Evolutionary conservation across 768 basidiomycete species (phyloP).

Genomic region (Termitomyces sp.): DNA sequence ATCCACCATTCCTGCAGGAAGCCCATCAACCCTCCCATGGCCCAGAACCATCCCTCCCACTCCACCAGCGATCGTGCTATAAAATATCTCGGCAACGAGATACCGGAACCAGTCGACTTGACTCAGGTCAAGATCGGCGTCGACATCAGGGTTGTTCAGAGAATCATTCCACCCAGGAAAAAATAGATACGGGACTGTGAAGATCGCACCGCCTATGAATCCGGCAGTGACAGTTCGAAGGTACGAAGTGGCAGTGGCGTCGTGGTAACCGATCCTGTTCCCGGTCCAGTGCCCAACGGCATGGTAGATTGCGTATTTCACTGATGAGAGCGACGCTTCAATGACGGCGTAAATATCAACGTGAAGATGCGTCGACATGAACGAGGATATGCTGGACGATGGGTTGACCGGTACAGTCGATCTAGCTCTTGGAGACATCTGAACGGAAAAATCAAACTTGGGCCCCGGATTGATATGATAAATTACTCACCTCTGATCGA

Average conservation of each 20-base stretch:
- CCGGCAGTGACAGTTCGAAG: constrained; percentile 5
- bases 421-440: background rate
- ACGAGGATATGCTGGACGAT: background rate
- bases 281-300: constrained; percentile 6
- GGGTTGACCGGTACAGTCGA: background rate
- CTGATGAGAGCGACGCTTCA: constrained; percentile 16
- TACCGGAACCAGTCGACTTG: background rate
- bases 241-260: constrained; percentile 1
- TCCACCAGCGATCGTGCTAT: background rate
- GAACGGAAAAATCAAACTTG: background rate
- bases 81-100: background rate
- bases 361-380: background rate
- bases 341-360: constrained; percentile 12
- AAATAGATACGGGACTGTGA: constrained; percentile 16
- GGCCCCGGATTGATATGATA: no score
- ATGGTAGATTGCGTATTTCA: constrained; percentile 19
- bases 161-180: constrained; percentile 4
- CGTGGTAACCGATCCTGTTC: background rate
- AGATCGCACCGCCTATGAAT: constrained; percentile 16
- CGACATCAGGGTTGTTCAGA: background rate
- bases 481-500: background rate
- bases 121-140: background rate
- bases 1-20: background rate
- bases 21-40: background rate
- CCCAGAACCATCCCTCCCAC: background rate